phyloP scores from a whole-genome alignment of 768 basidiomycete species.

The Lepiota brunneoincarnata region DNA sequence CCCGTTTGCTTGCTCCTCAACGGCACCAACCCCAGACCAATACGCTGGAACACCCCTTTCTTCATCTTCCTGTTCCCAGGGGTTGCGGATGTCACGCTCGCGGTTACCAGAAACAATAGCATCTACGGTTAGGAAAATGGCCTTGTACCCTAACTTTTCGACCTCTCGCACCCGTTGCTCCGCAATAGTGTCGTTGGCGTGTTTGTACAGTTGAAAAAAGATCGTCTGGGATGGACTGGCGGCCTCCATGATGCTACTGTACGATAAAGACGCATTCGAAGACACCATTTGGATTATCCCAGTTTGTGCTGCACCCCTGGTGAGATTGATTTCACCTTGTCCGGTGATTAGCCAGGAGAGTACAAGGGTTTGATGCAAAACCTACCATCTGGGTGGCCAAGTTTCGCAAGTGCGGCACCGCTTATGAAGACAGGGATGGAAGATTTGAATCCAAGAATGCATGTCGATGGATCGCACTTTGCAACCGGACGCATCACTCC shows the following conservation, averaged over 20 bases:
- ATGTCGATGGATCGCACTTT: slow-evolving; percentile 65
- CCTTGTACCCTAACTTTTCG: slow-evolving; percentile 74
- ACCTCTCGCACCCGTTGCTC: slow-evolving; percentile 70
- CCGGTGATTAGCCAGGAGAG: background rate
- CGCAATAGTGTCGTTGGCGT: slow-evolving; percentile 63
- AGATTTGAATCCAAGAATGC: slow-evolving; percentile 67
- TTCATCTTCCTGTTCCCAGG: slow-evolving; percentile 55
- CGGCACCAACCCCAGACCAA: slow-evolving; percentile 31
- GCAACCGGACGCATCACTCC: slow-evolving; percentile 73
- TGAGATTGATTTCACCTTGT: slow-evolving; percentile 81
- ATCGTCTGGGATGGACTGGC: slow-evolving; percentile 55
- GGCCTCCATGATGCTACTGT: slow-evolving; percentile 56
- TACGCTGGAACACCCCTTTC: slow-evolving; percentile 37
- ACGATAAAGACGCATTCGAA: slow-evolving; percentile 70
- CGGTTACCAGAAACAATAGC: slow-evolving; percentile 81
- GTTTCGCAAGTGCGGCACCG: slow-evolving; percentile 78
- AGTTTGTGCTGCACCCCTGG: slow-evolving; percentile 59
- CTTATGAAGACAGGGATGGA: slow-evolving; percentile 82
- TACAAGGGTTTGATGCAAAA: background rate
- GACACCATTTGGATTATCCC: slow-evolving; percentile 87
- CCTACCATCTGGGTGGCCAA: slow-evolving; percentile 80
- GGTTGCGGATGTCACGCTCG: slow-evolving; percentile 67
- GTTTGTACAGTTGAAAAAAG: slow-evolving; percentile 88
- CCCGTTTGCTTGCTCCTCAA: slow-evolving; percentile 32
- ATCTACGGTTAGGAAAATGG: slow-evolving; percentile 91